Conservation (phyloP, 176 grass and related monocot genomes). For the Carex pumila region DNA sequence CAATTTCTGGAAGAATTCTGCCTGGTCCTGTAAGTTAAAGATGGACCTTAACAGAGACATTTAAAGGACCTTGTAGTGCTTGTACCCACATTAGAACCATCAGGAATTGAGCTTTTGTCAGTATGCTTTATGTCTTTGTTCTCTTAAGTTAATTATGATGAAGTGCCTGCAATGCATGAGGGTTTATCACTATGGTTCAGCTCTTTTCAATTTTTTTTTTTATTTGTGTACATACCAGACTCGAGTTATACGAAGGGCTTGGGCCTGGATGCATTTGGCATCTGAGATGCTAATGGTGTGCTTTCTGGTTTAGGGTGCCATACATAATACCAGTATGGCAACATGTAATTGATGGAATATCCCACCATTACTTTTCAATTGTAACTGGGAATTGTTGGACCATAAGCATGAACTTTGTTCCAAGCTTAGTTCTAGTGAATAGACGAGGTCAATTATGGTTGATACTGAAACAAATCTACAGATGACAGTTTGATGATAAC, state of each 20-base stretch:
- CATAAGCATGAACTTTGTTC: too few relatives aligned
- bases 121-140: conserved; percentile 38
- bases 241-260: too few relatives aligned
- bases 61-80: conserved; percentile 53
- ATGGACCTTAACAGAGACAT: not conserved
- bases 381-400: too few relatives aligned
- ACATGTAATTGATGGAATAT: too few relatives aligned
- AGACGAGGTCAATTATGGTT: not conserved
- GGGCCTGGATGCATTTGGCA: too few relatives aligned
- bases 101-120: conserved; percentile 63
- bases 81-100: conserved; percentile 56
- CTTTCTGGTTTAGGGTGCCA: too few relatives aligned
- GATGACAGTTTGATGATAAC: not conserved
- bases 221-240: too few relatives aligned
- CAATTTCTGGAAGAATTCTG: too few relatives aligned
- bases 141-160: not conserved
- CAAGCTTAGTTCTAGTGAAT: not conserved
- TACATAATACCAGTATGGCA: too few relatives aligned
- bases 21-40: too few relatives aligned
- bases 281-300: too few relatives aligned
- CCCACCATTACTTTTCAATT: too few relatives aligned
- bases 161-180: not conserved
- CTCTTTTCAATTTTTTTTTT: not conserved
- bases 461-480: not conserved
- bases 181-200: not conserved